Base-by-base conservation (phyloP, 495 filamentous ascomycete species). In the Cercophora samala region DNA sequence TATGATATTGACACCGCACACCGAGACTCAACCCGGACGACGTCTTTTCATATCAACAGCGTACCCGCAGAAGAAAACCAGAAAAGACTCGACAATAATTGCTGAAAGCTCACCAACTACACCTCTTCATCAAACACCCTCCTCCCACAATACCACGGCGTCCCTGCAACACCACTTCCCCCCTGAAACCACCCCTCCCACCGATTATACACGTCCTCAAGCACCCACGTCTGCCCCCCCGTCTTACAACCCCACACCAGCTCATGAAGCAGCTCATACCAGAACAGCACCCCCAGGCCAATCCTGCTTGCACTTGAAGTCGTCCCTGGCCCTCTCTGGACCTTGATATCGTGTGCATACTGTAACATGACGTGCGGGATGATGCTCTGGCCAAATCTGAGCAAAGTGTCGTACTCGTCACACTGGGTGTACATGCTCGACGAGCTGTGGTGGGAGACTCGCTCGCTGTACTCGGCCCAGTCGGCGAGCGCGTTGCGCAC, bases 231-330 rank as follows among this genome's bases (percentile, higher is more conserved):
- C 54, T 21, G n/a, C 54, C 8, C 19, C 54, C 66, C 54, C 62
- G 62, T 68, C 66, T 64, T 64, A 52, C 52, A 21, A n/a, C 66
- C 66, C 53, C 56, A 64, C 9, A 64, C 25, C 18, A 68, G 55
- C 66, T 68, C 66, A 54, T 68, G 66, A 19, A 68, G 60, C 3
- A 68, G 37, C 17, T 68, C 66, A 26, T 64, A 68, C 66, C 66
- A 68, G n/a, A 60, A 63, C 24, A 65, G 23, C 25, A 26, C 2
- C 0, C 24, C 13, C 21, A 3, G 19, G 22, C 54, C 54, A 56
- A 56, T 61, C 22, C 58, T 22, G 23, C 24, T 19, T 19, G 58
- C 58, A 61, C 58, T 26, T 17, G 13, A 23, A 1, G 2, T 2
- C 37, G 37, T 9, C 5, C 11, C 11, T 2, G 37, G 9, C 11